Percentiles rank a stretch among this genome's conserved stretches.
Evolutionary conservation across 306 rosid genomes (phyloP).

Genomic region (Rosa persica): DNA sequence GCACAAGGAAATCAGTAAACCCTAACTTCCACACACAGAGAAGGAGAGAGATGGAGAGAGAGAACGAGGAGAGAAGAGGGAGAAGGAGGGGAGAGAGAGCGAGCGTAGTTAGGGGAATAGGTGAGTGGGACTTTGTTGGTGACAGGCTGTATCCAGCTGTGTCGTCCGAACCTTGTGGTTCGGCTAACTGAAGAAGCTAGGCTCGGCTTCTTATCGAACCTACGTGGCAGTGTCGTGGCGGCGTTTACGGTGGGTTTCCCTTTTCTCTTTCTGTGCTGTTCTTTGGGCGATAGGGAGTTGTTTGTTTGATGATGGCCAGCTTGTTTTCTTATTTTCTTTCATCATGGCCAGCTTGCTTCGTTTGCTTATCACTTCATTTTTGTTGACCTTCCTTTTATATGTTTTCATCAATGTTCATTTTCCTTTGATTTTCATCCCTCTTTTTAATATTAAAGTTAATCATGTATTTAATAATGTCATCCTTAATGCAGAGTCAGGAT

Average conservation of each 20-base stretch:
- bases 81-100: constrained; percentile 22
- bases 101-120: constrained; percentile 57
- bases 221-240: constrained; percentile 70
- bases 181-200: constrained; percentile 41
- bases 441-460: no score
- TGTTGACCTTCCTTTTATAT: no score
- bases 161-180: constrained; percentile 57
- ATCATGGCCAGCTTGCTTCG: no score
- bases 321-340: no score
- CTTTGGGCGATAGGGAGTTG: no score
- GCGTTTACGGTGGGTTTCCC: constrained; percentile 40
- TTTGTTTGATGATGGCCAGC: no score
- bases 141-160: constrained; percentile 99
- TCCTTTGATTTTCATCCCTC: no score
- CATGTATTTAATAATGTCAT: no score
- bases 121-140: constrained; percentile 99
- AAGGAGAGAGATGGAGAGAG: neutral
- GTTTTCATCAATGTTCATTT: no score
- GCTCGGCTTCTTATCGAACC: constrained; percentile 43
- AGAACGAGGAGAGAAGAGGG: neutral
- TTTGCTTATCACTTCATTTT: no score
- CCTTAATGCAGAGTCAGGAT: no score
- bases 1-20: constrained; percentile 44
- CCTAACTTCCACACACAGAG: constrained; percentile 42
- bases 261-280: no score